Evolutionary conservation across 495 filamentous ascomycete species (phyloP), one percentile per base, ranked within the genome.

Genomic region (Aspergillus heteromorphus): DNA sequence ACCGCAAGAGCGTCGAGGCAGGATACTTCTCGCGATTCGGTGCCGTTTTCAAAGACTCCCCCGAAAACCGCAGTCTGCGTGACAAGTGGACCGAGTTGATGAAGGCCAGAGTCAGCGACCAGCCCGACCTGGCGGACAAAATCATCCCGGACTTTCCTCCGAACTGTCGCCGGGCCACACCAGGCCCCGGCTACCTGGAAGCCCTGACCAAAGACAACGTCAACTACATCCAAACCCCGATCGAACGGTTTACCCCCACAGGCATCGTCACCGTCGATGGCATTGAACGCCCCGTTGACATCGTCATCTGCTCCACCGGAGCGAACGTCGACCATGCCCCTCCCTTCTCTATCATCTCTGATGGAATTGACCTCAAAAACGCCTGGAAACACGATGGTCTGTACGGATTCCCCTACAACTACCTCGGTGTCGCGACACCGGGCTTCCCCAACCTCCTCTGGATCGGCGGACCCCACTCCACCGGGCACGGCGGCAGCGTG

Each of bases 171-270:
- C 83, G 87, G 13, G 73, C 88, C 0, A 91, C 87, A 0, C 86
- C 86, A 0, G 87, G 86, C 0, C 83, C 83, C 6, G 85, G 84
- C 0, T 91, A 89, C 62, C 79, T 91, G 16, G 86, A 89, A 57
- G 80, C 86, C 13, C 66, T 91, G 42, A 69, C 76, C 1, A 74
- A 85, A 63, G 73, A 79, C 17, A 88, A 90, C 53, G 83, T 85
- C 23, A 68, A 73, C 49, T 83, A 83, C 55, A 80, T 87, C 60
- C 71, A 70, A 42, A 75, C 73, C 0, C 72, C 65, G 18, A 89
- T 89, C 63, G 59, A 74, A 42, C 65, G 68, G 7, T 80, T 88
- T 60, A 85, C 80, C 0, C 69, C 71, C 25, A 81, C 68, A 1
- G 82, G 81, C 5, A 79, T 86, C 54, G 65, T 79, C 29, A 81